These are phyloP conservation scores for Komagataella pastoris DNA, from an alignment of 805 yeast species.

Conservation along the genomic window DNA sequence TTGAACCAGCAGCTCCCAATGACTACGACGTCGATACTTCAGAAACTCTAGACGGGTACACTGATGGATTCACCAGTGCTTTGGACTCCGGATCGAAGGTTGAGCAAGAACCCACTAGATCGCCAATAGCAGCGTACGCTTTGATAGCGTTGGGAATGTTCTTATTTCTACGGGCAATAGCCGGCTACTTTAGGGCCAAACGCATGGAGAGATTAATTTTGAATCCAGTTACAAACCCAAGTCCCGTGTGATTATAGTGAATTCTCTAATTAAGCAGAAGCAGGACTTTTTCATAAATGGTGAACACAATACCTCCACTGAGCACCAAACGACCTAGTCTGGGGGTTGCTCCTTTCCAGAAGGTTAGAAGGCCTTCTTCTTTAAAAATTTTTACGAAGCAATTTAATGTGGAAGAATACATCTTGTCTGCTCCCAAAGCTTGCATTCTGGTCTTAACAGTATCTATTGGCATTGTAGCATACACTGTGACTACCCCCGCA, in stretches of 20 bases:
- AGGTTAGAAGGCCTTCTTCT: conserved; percentile 81
- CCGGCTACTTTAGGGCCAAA: conserved; percentile 65
- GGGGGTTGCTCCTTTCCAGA: conserved; percentile 99
- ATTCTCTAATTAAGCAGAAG: conserved; percentile 20
- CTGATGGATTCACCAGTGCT: conserved; percentile 14
- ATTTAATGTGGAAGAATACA: conserved; percentile 64
- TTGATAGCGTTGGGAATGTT: conserved; percentile 58
- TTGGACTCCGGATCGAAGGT: conserved; percentile 5
- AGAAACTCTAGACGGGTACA: conserved; percentile 10
- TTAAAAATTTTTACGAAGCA: conserved; percentile 71
- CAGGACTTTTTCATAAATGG: conserved; percentile 86
- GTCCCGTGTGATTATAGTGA: background rate
- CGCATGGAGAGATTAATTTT: conserved; percentile 56
- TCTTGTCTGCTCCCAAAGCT: conserved; percentile 62
- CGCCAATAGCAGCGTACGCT: conserved; percentile 46
- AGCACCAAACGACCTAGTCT: conserved; percentile 82
- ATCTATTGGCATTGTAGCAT: conserved; percentile 90
- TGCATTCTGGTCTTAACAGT: conserved; percentile 97
- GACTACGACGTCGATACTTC: conserved; percentile 29
- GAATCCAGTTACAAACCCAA: conserved; percentile 18
- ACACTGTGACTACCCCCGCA: conserved; percentile 83
- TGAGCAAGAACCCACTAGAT: conserved; percentile 8
- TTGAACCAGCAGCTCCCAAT: conserved; percentile 47
- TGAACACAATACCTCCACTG: conserved; percentile 95
- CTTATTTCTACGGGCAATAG: conserved; percentile 51